These are phyloP conservation scores for Cornus controversa DNA, from an alignment of 148 eudicot genomes.

Conservation along the genomic window DNA sequence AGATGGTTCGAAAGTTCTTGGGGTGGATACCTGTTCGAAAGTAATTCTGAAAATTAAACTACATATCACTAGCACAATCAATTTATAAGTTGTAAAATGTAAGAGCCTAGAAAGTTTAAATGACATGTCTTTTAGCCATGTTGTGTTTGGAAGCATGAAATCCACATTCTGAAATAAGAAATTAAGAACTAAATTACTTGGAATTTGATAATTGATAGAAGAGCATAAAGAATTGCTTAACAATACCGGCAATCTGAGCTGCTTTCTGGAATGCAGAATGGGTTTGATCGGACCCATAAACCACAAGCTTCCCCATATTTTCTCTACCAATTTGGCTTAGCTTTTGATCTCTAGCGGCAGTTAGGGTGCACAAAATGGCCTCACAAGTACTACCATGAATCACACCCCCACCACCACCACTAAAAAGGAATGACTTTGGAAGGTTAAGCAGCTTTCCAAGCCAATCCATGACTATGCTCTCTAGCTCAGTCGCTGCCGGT, in stretches of 20 bases:
- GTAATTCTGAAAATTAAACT: no score
- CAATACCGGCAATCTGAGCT: not conserved
- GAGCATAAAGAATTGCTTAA: no score
- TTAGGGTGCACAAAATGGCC: slow-evolving; percentile 40
- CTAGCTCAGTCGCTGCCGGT: slow-evolving; percentile 54
- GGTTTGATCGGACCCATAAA: slow-evolving; percentile 54
- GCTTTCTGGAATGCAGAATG: slow-evolving; percentile 35
- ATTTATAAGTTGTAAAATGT: no score
- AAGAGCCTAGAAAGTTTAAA: no score
- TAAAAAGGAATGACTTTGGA: slow-evolving; percentile 35
- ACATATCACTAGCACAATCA: no score
- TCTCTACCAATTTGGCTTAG: slow-evolving; percentile 25
- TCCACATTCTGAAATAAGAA: no score
- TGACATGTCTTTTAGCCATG: no score
- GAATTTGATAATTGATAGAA: no score
- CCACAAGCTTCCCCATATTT: slow-evolving; percentile 31
- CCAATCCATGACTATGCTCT: slow-evolving; percentile 49
- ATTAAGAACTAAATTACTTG: no score
- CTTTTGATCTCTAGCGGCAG: slow-evolving; percentile 42
- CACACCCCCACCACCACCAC: slow-evolving; percentile 56
- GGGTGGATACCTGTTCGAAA: not conserved
- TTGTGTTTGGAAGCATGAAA: no score
- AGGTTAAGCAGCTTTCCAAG: slow-evolving; percentile 38
- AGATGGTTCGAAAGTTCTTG: not conserved
- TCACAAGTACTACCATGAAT: slow-evolving; percentile 52